phyloP scores from a whole-genome alignment of 148 eudicot species.

The Tetragonia tetragonoides region DNA sequence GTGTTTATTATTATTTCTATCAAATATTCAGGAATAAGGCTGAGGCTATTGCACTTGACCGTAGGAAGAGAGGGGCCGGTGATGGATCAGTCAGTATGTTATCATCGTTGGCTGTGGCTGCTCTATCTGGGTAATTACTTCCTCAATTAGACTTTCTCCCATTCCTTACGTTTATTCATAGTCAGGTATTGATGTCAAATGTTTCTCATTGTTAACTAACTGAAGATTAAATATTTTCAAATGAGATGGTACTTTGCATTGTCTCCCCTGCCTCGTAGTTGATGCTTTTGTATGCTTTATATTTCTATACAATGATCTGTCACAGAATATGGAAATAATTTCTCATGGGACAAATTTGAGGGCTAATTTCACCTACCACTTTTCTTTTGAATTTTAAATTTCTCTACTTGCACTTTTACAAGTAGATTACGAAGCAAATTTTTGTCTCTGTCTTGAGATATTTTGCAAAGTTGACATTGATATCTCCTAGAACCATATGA shows the following conservation, averaged over 20 bases:
- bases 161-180: not conserved
- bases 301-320: not conserved
- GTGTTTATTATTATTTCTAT: slow-evolving; percentile 99
- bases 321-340: not conserved
- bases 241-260: not conserved
- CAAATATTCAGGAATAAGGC: slow-evolving; percentile 97
- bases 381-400: not conserved
- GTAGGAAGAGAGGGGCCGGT: slow-evolving; percentile 68
- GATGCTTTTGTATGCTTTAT: not conserved
- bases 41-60: slow-evolving; percentile 74
- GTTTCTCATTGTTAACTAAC: not conserved
- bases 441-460: not conserved
- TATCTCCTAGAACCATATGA: not conserved
- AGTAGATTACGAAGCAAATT: not conserved
- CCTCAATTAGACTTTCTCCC: not conserved
- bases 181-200: not conserved
- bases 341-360: not conserved
- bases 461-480: not conserved
- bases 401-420: not conserved
- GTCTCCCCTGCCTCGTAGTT: not conserved
- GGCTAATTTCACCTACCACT: not conserved
- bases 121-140: slow-evolving; percentile 80
- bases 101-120: slow-evolving; percentile 89
- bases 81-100: slow-evolving; percentile 99
- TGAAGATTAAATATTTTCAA: not conserved